Conservation (phyloP, 225 moss, liverwort and hornwort genomes). For the Straminergon stramineum region DNA sequence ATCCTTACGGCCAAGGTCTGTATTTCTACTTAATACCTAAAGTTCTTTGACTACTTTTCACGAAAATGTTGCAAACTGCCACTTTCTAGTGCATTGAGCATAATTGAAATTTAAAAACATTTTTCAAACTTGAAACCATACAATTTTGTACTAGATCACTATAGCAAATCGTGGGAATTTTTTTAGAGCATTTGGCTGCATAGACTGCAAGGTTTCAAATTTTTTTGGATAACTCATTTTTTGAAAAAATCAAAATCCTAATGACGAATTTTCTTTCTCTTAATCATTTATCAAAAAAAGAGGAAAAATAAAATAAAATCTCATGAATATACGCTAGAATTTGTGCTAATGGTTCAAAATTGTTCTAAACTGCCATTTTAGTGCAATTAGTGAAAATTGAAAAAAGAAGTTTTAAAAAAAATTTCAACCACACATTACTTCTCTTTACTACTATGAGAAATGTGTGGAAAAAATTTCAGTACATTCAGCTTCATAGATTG, state of each 20-base stretch:
- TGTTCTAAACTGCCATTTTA: no score
- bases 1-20: constrained; percentile 60
- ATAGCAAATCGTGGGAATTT: background rate
- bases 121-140: background rate
- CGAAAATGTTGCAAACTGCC: background rate
- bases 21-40: background rate
- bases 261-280: no score
- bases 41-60: background rate
- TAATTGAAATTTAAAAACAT: background rate
- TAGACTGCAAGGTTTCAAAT: background rate
- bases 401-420: no score
- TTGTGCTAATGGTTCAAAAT: no score
- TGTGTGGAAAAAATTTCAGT: no score
- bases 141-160: background rate
- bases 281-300: no score
- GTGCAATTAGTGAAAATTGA: background rate
- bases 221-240: no score
- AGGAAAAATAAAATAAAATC: no score
- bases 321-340: no score
- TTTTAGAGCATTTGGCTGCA: background rate
- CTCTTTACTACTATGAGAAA: no score
- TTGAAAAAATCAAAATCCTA: no score
- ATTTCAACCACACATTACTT: background rate
- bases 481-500: no score
- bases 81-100: background rate